Evolutionary conservation across 768 basidiomycete species (phyloP).

Genomic region (Cubamyces sp.): DNA sequence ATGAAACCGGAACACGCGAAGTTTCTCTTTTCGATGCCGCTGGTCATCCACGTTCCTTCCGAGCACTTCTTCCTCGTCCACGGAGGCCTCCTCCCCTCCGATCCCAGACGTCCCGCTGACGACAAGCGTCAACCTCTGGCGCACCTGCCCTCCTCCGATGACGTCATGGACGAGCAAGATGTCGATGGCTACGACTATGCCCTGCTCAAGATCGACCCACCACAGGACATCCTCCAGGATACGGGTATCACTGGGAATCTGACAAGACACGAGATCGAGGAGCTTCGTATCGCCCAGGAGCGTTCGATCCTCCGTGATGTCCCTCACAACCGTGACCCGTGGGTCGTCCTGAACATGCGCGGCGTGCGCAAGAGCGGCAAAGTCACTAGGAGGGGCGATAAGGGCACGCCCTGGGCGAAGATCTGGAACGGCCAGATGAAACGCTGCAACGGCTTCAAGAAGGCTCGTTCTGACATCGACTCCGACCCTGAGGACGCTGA

Average conservation of each 20-base stretch:
- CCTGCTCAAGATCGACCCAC: not conserved
- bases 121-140: slow-evolving; percentile 73
- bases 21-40: slow-evolving; percentile 79
- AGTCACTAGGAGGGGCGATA: slow-evolving; percentile 42
- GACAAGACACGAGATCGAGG: slow-evolving; percentile 16
- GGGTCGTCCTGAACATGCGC: slow-evolving; percentile 77
- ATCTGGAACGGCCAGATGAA: slow-evolving; percentile 73
- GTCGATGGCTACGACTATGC: slow-evolving; percentile 19
- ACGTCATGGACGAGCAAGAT: slow-evolving; percentile 1
- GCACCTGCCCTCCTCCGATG: slow-evolving; percentile 49
- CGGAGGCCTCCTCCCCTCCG: slow-evolving; percentile 77
- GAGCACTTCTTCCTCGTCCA: slow-evolving; percentile 82
- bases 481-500: slow-evolving; percentile 23
- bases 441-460: slow-evolving; percentile 55
- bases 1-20: slow-evolving; percentile 64
- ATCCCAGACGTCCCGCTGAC: slow-evolving; percentile 57
- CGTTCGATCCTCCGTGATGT: slow-evolving; percentile 64
- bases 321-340: slow-evolving; percentile 79
- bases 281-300: slow-evolving; percentile 67
- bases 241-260: not conserved
- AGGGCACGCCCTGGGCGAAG: slow-evolving; percentile 76
- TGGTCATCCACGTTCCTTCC: slow-evolving; percentile 73
- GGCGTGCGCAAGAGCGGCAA: slow-evolving; percentile 45
- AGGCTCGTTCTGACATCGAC: not conserved
- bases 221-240: slow-evolving; percentile 11